These are phyloP conservation scores for Meyerozyma guilliermondii DNA, from an alignment of 1,139 yeast genomes.

Conservation along the genomic window DNA sequence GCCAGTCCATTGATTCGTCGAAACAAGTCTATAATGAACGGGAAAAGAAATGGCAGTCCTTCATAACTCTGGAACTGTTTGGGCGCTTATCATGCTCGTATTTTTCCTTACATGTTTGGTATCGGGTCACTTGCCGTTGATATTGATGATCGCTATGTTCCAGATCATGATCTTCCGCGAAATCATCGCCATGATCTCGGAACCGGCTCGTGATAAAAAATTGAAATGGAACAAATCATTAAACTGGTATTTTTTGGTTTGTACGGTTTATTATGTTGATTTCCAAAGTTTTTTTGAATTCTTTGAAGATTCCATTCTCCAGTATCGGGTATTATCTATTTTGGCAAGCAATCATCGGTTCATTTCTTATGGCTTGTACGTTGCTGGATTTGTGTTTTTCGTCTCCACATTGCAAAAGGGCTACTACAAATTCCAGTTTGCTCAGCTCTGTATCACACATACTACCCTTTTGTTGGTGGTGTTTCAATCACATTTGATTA, in stretches of 20 bases:
- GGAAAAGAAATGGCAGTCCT: slow-evolving; percentile 75
- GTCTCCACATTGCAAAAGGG: slow-evolving; percentile 89
- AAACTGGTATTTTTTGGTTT: slow-evolving; percentile 81
- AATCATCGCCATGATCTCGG: slow-evolving; percentile 80
- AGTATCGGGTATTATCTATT: slow-evolving; percentile 36
- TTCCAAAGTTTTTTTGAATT: slow-evolving; percentile 78
- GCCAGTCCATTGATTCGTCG: slow-evolving; percentile 4
- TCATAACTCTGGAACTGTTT: slow-evolving; percentile 83
- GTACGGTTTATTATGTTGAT: slow-evolving; percentile 84
- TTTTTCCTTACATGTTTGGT: slow-evolving; percentile 68
- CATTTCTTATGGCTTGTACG: slow-evolving; percentile 76
- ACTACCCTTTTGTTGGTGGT: slow-evolving; percentile 90
- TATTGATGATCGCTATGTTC: slow-evolving; percentile 61
- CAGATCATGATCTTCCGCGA: slow-evolving; percentile 87
- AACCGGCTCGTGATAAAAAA: slow-evolving; percentile 78
- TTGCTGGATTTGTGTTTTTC: slow-evolving; percentile 84
- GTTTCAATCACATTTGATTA: slow-evolving; percentile 90
- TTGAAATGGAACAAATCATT: slow-evolving; percentile 79
- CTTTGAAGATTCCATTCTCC: slow-evolving; percentile 38
- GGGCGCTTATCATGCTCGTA: slow-evolving; percentile 90
- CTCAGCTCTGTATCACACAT: slow-evolving; percentile 89
- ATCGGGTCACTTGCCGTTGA: slow-evolving; percentile 86
- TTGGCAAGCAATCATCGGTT: slow-evolving; percentile 72
- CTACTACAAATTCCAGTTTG: slow-evolving; percentile 85
- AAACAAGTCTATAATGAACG: slow-evolving; percentile 27